Evolutionary conservation across 2,329 filamentous ascomycete species (phyloP).

Genomic region (Drechslerella coelobrocha): DNA sequence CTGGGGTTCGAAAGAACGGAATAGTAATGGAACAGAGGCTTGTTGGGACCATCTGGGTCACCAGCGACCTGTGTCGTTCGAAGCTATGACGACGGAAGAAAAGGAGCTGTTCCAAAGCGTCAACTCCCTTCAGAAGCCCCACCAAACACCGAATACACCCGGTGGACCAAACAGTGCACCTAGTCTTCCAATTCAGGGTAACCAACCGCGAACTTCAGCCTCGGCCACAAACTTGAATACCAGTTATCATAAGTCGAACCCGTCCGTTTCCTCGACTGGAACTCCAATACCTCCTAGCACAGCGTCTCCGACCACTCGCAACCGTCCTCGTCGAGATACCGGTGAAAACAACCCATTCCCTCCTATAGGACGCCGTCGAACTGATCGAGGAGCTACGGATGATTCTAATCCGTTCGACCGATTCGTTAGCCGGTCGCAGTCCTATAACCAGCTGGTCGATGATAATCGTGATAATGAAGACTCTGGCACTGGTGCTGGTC

Average conservation of each 20-base stretch:
- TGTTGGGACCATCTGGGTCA: constrained; percentile 38
- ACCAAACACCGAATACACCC: constrained; percentile 26
- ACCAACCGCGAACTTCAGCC: constrained; percentile 34
- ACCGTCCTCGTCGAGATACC: constrained; percentile 82
- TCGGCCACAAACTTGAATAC: constrained; percentile 45
- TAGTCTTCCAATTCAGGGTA: constrained; percentile 15
- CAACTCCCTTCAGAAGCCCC: constrained; percentile 40
- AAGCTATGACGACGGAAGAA: constrained; percentile 62
- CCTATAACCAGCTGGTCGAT: constrained; percentile 38
- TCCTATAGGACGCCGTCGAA: constrained; percentile 60
- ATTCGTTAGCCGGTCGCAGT: constrained; percentile 22
- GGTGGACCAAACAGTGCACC: constrained; percentile 47
- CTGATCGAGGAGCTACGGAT: constrained; percentile 64
- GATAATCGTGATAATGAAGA: constrained; percentile 51
- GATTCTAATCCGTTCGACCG: constrained; percentile 47
- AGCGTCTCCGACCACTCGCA: constrained; percentile 72
- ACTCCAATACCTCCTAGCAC: constrained; percentile 77
- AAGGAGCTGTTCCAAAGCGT: constrained; percentile 63
- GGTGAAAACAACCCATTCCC: constrained; percentile 71
- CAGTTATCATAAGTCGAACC: constrained; percentile 42
- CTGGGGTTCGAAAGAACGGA: constrained; percentile 38
- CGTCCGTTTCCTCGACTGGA: constrained; percentile 72
- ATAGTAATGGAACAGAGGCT: constrained; percentile 39
- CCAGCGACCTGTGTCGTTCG: constrained; percentile 34
- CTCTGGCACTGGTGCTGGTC: constrained; percentile 54